Conservation (phyloP, 2,329 filamentous ascomycete genomes). For the Cladosporium phlei region DNA sequence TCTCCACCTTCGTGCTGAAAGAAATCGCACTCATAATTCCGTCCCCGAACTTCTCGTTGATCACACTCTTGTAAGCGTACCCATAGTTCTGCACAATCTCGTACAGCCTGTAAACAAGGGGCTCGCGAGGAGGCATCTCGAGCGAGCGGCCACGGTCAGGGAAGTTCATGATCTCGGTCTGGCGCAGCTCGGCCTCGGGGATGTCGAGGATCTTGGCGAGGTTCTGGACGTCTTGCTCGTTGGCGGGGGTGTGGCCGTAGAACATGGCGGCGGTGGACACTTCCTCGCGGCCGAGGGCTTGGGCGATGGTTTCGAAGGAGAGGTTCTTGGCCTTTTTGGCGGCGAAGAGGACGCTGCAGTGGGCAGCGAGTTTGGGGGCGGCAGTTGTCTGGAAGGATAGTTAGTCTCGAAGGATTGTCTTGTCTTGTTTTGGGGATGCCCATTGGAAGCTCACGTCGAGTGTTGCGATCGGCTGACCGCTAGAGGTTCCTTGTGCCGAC, state of each 20-base stretch:
- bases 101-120: constrained; percentile 83
- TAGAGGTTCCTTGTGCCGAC: constrained; percentile 19
- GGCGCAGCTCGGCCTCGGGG: constrained; percentile 48
- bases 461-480: constrained; percentile 30
- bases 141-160: constrained; percentile 75
- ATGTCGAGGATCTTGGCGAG: constrained; percentile 64
- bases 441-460: constrained; percentile 24
- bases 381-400: constrained; percentile 64
- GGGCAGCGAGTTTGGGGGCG: constrained; percentile 62
- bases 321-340: constrained; percentile 73
- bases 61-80: constrained; percentile 87
- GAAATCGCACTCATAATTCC: constrained; percentile 96
- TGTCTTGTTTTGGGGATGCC: constrained; percentile 11
- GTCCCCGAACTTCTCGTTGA: constrained; percentile 79
- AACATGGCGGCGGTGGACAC: constrained; percentile 84
- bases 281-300: constrained; percentile 70
- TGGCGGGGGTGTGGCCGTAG: constrained; percentile 78
- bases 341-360: constrained; percentile 69
- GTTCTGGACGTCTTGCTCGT: constrained; percentile 62
- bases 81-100: constrained; percentile 97
- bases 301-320: constrained; percentile 73
- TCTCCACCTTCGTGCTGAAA: constrained; percentile 86
- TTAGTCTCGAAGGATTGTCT: too few relatives aligned
- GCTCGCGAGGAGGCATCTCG: constrained; percentile 80
- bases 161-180: constrained; percentile 63